Evolutionary conservation across 345 rosid species (phyloP).

Genomic region (Brassica cretica): DNA sequence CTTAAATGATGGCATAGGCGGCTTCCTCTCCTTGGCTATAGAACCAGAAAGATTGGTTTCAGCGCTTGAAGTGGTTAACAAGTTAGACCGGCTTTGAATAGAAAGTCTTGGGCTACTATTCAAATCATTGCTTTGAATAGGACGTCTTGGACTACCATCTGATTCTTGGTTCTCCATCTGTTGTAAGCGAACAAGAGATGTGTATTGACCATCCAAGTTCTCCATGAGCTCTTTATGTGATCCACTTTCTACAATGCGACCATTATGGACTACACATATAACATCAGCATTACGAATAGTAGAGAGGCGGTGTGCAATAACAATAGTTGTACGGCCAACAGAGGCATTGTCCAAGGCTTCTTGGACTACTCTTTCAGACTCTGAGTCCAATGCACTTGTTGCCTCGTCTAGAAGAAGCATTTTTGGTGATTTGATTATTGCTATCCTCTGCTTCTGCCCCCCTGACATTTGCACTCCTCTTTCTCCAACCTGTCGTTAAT

Average conservation of each 20-base stretch:
- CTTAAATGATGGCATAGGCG: constrained; percentile 50
- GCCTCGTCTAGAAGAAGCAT: constrained; percentile 81
- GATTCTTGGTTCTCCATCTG: constrained; percentile 38
- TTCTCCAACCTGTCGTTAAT: constrained; percentile 58
- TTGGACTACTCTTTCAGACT: constrained; percentile 84
- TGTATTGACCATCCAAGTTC: constrained; percentile 69
- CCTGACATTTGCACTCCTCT: constrained; percentile 54
- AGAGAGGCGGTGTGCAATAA: constrained; percentile 83
- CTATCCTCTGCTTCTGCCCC: background rate
- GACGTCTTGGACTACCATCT: constrained; percentile 36
- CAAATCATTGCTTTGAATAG: constrained; percentile 29
- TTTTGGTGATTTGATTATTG: constrained; percentile 67
- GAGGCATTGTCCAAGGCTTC: constrained; percentile 83
- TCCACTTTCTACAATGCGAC: constrained; percentile 73
- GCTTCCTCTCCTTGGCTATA: constrained; percentile 23
- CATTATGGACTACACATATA: constrained; percentile 79
- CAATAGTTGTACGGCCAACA: constrained; percentile 78
- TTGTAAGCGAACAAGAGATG: constrained; percentile 65
- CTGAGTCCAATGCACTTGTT: constrained; percentile 84
- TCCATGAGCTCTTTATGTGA: constrained; percentile 68
- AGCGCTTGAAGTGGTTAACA: constrained; percentile 16
- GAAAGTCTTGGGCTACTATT: constrained; percentile 44
- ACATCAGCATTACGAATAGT: constrained; percentile 80
- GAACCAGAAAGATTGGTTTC: background rate
- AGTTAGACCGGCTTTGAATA: constrained; percentile 44